Evolutionary conservation across 768 basidiomycete genomes (phyloP).

Genomic region (Phanerochaete sordida): DNA sequence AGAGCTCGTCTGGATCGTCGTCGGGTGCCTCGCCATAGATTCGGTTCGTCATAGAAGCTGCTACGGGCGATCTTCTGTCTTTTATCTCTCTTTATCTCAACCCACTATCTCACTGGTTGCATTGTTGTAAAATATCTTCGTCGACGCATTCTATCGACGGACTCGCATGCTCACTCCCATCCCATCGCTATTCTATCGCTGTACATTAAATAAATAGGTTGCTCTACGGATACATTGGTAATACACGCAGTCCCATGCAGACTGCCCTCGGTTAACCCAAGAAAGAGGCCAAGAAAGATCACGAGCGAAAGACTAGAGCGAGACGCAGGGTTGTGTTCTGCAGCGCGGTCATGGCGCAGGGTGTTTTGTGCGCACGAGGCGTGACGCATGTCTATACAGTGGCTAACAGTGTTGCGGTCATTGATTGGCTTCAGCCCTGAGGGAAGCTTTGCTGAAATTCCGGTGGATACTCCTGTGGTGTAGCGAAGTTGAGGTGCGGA

Average conservation of each 20-base stretch:
- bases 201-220: background rate
- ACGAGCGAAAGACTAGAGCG: background rate
- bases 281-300: background rate
- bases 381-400: too few species aligned
- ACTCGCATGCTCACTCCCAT: background rate
- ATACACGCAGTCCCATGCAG: background rate
- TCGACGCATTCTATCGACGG: background rate
- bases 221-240: constrained; percentile 5
- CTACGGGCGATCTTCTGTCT: background rate
- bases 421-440: background rate
- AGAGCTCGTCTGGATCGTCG: background rate
- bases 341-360: background rate
- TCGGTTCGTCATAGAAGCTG: background rate
- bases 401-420: too few species aligned
- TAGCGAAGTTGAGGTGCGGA: background rate
- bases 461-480: background rate
- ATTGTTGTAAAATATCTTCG: background rate
- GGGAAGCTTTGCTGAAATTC: background rate
- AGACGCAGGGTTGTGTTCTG: background rate
- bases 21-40: background rate
- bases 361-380: too few species aligned
- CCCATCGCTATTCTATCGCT: background rate
- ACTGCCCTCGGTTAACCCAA: background rate
- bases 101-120: background rate
- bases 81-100: background rate